A percentile compares a stretch with the other conserved stretches of the same genome.
These are phyloP conservation scores for Paramyrothecium roridum DNA, from an alignment of 2,329 filamentous ascomycete species.

Conservation along the genomic window DNA sequence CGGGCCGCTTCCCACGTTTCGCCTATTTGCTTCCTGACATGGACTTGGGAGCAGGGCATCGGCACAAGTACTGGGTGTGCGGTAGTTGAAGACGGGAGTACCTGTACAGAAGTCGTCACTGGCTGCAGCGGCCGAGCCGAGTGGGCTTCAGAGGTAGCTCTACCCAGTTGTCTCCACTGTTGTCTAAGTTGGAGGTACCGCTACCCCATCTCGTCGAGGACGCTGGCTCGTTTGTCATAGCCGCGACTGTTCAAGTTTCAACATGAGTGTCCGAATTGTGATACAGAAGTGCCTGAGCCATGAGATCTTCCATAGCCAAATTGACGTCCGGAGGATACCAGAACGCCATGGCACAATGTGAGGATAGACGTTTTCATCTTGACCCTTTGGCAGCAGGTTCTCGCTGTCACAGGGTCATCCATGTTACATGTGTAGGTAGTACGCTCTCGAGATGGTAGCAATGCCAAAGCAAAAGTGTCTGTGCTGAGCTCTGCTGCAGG, in stretches of 20 bases:
- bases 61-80: neutral
- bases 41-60: neutral
- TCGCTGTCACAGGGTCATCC: too few species aligned
- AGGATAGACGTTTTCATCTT: too few species aligned
- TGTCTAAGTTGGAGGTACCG: neutral
- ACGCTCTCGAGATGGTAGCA: too few species aligned
- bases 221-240: neutral
- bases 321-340: too few species aligned
- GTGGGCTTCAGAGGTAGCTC: neutral
- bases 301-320: too few species aligned
- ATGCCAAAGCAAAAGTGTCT: too few species aligned
- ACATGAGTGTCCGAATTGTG: neutral
- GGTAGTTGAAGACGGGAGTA: neutral
- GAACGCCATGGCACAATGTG: too few species aligned
- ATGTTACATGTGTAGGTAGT: too few species aligned
- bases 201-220: neutral
- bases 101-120: neutral
- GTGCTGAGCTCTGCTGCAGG: too few species aligned
- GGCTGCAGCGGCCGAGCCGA: neutral
- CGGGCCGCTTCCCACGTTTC: neutral
- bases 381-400: too few species aligned
- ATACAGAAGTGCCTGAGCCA: neutral
- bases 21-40: neutral
- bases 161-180: neutral
- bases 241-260: neutral